Evolutionary conservation across 2,329 filamentous ascomycete genomes (phyloP).

Genomic region (Aspergillus sergii): DNA sequence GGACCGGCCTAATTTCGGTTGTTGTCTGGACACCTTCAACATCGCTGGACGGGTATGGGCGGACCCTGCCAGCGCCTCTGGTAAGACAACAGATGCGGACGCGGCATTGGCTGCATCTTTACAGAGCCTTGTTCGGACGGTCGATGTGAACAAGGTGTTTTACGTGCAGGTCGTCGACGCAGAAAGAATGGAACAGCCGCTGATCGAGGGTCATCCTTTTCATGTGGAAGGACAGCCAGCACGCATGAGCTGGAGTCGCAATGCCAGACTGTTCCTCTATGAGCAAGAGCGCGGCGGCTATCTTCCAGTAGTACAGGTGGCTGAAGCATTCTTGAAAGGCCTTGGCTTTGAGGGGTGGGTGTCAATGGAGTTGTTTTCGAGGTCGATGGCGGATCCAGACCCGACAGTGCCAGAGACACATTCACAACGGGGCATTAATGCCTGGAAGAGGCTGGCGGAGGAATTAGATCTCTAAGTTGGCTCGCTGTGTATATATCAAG

Average conservation of each 20-base stretch:
- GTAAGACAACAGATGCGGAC: constrained; percentile 58
- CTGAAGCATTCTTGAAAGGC: constrained; percentile 62
- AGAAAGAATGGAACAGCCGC: constrained; percentile 60
- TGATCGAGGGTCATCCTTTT: constrained; percentile 59
- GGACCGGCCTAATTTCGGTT: constrained; percentile 69
- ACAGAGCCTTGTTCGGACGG: constrained; percentile 51
- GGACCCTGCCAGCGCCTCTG: constrained; percentile 59
- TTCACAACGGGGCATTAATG: constrained; percentile 47
- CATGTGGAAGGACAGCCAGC: constrained; percentile 59
- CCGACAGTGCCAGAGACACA: constrained; percentile 57
- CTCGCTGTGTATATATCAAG: background rate
- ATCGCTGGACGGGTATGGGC: constrained; percentile 71
- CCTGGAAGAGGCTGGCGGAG: background rate
- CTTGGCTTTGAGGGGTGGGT: constrained; percentile 69
- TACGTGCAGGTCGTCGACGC: constrained; percentile 76
- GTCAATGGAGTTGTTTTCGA: constrained; percentile 69
- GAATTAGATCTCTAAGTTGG: background rate
- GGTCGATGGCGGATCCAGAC: constrained; percentile 56
- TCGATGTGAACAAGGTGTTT: constrained; percentile 68
- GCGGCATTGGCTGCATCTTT: constrained; percentile 57
- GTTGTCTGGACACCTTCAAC: constrained; percentile 77
- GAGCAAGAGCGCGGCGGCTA: constrained; percentile 63
- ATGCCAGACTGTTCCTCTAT: constrained; percentile 70
- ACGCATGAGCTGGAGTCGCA: constrained; percentile 76
- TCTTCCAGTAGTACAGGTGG: constrained; percentile 64